These are phyloP conservation scores for Yamadazyma jaroonii DNA, from an alignment of 1,139 yeast species.

Conservation along the genomic window DNA sequence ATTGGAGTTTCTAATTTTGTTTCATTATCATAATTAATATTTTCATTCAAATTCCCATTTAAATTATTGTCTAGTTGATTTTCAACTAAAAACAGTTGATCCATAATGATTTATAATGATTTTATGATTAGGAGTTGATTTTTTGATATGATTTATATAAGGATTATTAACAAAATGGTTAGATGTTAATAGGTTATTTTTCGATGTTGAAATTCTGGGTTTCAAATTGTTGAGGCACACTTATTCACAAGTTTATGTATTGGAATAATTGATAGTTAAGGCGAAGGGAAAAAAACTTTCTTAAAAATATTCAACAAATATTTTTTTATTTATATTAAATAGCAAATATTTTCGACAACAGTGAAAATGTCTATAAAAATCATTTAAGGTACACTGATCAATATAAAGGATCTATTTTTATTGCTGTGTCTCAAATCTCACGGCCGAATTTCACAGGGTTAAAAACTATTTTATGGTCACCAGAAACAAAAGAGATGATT, in stretches of 20 bases:
- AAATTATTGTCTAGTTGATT: constrained; percentile 23
- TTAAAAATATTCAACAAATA: neutral
- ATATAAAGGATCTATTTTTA: neutral
- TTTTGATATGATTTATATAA: too few relatives aligned
- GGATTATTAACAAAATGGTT: too few relatives aligned
- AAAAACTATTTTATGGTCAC: too few relatives aligned
- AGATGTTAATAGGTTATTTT: too few relatives aligned
- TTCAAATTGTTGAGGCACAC: too few relatives aligned
- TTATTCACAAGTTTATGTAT: too few relatives aligned
- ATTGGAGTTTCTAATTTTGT: constrained; percentile 34
- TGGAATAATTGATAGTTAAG: too few relatives aligned
- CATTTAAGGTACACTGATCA: neutral
- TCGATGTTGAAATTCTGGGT: too few relatives aligned
- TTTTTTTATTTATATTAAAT: neutral
- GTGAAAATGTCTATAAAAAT: constrained; percentile 1
- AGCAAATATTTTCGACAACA: neutral
- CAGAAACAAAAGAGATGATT: too few relatives aligned
- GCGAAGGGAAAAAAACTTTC: too few relatives aligned
- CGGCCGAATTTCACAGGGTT: too few relatives aligned
- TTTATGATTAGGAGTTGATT: too few relatives aligned
- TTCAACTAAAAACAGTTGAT: constrained; percentile 34
- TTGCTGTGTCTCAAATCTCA: neutral
- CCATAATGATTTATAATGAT: constrained; percentile 23
- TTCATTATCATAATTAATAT: constrained; percentile 3
- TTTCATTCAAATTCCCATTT: neutral